Evolutionary conservation across 2,329 filamentous ascomycete species (phyloP).

Genomic region (Fusarium sp.): DNA sequence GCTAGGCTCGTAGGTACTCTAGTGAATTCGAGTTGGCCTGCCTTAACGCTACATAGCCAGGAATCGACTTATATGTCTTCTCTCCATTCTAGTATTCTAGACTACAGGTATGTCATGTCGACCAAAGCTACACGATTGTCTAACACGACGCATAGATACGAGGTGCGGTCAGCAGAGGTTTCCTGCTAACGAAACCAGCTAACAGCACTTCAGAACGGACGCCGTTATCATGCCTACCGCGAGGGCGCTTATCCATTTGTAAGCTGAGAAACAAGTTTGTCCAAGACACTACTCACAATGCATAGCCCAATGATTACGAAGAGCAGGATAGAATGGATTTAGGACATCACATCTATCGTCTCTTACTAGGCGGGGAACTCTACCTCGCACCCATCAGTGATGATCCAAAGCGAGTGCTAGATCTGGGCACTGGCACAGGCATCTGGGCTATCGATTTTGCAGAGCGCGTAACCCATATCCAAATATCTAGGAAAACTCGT

Average conservation of each 20-base stretch:
- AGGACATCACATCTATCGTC: constrained; percentile 25
- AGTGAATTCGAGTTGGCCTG: no score
- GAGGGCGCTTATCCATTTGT: constrained; percentile 24
- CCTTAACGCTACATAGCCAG: background rate
- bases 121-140: fast-evolving
- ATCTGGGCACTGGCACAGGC: constrained; percentile 27
- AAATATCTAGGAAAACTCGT: fast-evolving
- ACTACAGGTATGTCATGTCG: constrained; percentile 12
- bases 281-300: background rate
- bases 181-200: background rate
- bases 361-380: constrained; percentile 17
- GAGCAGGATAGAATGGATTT: constrained; percentile 33
- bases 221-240: constrained; percentile 24
- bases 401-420: constrained; percentile 13
- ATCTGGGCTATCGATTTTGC: constrained; percentile 36
- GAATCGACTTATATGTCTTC: constrained; percentile 12
- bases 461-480: background rate
- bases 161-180: background rate
- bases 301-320: constrained; percentile 29
- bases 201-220: constrained; percentile 7
- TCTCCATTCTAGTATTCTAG: constrained; percentile 13
- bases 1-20: no score
- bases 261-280: background rate
- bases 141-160: background rate
- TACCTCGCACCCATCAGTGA: constrained; percentile 19